A percentile compares a stretch with the other conserved stretches of the same genome.
Conservation (phyloP, 2,329 filamentous ascomycete species). For the Cladosporium sp. region DNA sequence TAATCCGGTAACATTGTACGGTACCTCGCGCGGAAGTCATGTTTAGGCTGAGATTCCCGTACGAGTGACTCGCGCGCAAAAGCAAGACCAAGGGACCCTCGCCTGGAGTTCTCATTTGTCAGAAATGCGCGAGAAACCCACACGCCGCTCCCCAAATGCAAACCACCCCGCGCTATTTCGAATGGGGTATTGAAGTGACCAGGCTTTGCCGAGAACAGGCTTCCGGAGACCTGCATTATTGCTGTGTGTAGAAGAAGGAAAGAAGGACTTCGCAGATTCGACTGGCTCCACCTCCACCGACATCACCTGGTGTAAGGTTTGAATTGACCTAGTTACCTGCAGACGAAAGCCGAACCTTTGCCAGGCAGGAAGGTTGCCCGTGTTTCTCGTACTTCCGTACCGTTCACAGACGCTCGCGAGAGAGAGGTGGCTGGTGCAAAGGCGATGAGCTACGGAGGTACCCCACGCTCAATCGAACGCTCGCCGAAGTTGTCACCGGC, state of each 20-base stretch:
- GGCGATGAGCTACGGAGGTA: slow-evolving; percentile 1
- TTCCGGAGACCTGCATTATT: background rate
- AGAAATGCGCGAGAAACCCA: background rate
- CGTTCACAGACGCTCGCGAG: background rate
- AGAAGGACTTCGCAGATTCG: background rate
- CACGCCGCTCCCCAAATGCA: background rate
- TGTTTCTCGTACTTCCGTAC: too few relatives aligned
- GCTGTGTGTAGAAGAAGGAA: background rate
- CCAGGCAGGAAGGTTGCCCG: too few relatives aligned
- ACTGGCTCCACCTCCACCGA: too few relatives aligned
- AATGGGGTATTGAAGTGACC: background rate
- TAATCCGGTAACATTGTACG: too few relatives aligned
- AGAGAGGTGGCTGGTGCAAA: background rate
- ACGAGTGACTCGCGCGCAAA: background rate
- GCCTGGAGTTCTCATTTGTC: background rate
- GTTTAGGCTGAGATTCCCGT: background rate
- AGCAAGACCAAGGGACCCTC: background rate
- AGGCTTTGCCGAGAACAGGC: background rate
- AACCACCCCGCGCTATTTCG: background rate
- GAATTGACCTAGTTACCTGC: too few relatives aligned
- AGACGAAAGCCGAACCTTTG: too few relatives aligned
- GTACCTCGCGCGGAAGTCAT: background rate
- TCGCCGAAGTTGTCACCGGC: background rate
- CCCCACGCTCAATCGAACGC: background rate
- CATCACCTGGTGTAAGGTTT: too few relatives aligned